phyloP scores from a whole-genome alignment of 116 monocot species.

The Zostera marina region DNA sequence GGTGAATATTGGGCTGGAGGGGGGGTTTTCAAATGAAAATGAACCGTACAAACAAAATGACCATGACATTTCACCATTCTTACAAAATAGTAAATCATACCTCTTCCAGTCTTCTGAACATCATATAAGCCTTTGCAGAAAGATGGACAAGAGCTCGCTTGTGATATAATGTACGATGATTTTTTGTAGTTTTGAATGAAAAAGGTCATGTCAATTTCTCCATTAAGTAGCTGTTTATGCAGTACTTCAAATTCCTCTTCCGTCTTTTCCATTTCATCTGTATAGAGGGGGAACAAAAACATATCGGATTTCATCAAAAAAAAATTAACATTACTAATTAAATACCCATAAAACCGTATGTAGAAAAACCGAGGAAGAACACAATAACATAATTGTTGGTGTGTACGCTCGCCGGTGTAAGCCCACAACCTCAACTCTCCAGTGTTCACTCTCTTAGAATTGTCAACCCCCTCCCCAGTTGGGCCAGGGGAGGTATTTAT shows the following conservation, averaged over 20 bases:
- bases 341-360: too few species aligned
- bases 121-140: constrained; percentile 22
- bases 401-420: too few species aligned
- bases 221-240: constrained; percentile 40
- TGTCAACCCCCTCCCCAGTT: too few species aligned
- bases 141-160: constrained; percentile 21
- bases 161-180: constrained; percentile 41
- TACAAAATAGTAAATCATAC: not conserved
- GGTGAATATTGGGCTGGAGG: too few species aligned
- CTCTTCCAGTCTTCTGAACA: not conserved
- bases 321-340: too few species aligned
- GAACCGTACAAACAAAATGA: not conserved
- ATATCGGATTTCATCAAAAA: too few species aligned
- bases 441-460: too few species aligned
- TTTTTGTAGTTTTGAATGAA: constrained; percentile 81
- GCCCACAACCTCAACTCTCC: too few species aligned
- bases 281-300: not conserved
- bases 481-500: too few species aligned
- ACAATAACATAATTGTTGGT: too few species aligned
- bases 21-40: not conserved
- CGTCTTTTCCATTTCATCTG: constrained; percentile 45
- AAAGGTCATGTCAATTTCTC: constrained; percentile 51
- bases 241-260: constrained; percentile 68
- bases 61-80: not conserved
- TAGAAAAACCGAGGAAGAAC: too few species aligned